A percentile compares a stretch with the other conserved stretches of the same genome.
phyloP scores from a whole-genome alignment of 352 stramenopile genomes.

The Phytopythium kandeliae region DNA sequence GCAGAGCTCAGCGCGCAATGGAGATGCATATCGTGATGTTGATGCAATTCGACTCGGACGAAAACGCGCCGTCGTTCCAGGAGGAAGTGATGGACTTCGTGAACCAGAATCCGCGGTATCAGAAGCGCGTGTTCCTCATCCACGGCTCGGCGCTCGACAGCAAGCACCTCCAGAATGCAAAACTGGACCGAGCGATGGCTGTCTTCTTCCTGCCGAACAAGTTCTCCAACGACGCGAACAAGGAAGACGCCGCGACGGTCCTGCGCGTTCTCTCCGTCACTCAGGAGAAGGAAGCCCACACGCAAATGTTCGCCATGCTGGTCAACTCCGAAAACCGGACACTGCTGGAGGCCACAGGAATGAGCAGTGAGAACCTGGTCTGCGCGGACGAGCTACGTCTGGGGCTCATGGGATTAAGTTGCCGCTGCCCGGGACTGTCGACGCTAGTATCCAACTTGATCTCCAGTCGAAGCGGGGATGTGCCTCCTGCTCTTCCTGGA shows the following conservation, averaged over 20 bases:
- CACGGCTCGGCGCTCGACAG: slow-evolving; percentile 58
- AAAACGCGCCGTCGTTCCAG: slow-evolving; percentile 41
- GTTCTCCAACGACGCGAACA: slow-evolving; percentile 68
- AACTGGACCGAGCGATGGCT: slow-evolving; percentile 59
- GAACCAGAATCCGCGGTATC: slow-evolving; percentile 55
- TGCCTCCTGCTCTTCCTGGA: slow-evolving; percentile 14
- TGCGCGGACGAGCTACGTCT: slow-evolving; percentile 78
- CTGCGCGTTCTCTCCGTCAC: slow-evolving; percentile 73
- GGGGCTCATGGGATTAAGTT: slow-evolving; percentile 82
- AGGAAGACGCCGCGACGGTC: slow-evolving; percentile 79
- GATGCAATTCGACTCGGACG: slow-evolving; percentile 65
- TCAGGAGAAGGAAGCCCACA: slow-evolving; percentile 55
- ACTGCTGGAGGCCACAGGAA: slow-evolving; percentile 65
- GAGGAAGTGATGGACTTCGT: slow-evolving; percentile 66
- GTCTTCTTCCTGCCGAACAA: slow-evolving; percentile 87
- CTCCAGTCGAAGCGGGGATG: slow-evolving; percentile 54
- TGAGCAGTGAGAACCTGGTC: slow-evolving; percentile 67
- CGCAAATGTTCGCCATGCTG: slow-evolving; percentile 79
- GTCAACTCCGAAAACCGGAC: slow-evolving; percentile 80
- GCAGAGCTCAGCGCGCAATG: slow-evolving; percentile 35
- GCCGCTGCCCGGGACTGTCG: slow-evolving; percentile 70
- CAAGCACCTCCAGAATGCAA: slow-evolving; percentile 48
- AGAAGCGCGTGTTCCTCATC: slow-evolving; percentile 78
- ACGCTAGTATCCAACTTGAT: slow-evolving; percentile 85
- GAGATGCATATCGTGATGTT: slow-evolving; percentile 80